Percentiles rank a stretch among this genome's conserved stretches.
Conservation (phyloP, 2,329 filamentous ascomycete genomes). For the Diaporthe nobilis region DNA sequence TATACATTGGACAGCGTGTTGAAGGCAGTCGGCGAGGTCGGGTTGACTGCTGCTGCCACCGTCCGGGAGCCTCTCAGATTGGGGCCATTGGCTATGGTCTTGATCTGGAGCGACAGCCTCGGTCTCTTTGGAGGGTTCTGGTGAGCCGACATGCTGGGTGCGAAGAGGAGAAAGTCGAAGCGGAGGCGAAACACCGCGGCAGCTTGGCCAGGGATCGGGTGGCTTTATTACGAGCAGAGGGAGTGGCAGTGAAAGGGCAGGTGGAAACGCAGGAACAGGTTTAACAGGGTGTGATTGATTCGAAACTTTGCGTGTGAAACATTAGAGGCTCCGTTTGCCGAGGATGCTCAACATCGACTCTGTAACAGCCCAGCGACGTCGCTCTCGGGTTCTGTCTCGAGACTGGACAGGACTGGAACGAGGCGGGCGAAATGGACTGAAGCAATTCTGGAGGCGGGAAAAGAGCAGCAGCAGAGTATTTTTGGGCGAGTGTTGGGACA, state of each 20-base stretch:
- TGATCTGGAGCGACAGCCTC: constrained; percentile 66
- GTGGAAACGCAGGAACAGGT: constrained; percentile 5
- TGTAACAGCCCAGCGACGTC: constrained; percentile 25
- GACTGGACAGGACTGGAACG: not conserved
- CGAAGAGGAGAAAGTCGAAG: not conserved
- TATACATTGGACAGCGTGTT: constrained; percentile 78
- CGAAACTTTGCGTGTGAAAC: constrained; percentile 37
- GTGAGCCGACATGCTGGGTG: constrained; percentile 44
- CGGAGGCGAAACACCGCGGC: constrained; percentile 9
- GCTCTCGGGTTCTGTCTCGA: not conserved
- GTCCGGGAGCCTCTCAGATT: constrained; percentile 58
- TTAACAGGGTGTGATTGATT: constrained; percentile 28
- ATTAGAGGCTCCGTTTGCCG: constrained; percentile 30
- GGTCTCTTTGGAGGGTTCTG: constrained; percentile 63
- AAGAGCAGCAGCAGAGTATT: constrained; percentile 11
- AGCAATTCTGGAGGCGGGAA: not conserved
- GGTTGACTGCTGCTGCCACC: constrained; percentile 64
- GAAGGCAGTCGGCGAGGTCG: constrained; percentile 73
- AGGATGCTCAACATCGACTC: constrained; percentile 29
- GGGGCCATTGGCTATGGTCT: constrained; percentile 54
- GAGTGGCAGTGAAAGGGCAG: constrained; percentile 1
- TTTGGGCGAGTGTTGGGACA: constrained; percentile 25
- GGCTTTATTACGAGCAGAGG: constrained; percentile 12
- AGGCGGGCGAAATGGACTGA: not conserved
- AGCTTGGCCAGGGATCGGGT: constrained; percentile 5